Base-by-base conservation (phyloP, 1,139 yeast species). In the Yamadazyma triangularis region DNA sequence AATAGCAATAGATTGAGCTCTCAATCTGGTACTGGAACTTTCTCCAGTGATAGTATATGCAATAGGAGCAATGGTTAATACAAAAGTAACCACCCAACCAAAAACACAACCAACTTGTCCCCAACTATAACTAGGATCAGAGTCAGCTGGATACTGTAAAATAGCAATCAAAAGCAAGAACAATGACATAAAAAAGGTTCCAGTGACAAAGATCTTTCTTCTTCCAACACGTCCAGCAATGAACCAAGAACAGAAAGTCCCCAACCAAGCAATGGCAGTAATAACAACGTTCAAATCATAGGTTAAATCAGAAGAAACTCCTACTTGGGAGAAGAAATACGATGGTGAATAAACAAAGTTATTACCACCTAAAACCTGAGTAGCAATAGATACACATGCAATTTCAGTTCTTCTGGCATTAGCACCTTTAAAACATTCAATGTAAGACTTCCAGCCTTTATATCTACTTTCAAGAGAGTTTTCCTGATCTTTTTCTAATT, bases 21-120 rank as follows among this genome's bases (percentile, higher is more conserved):
- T 66, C 38, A 77, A 56, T 44, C 66, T 63, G 6, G 77, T 58
- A 4, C 80, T 64, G 2, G 80, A 74, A 22, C 73, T 50, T 46
- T 78, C 84, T 2, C 75, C 63, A 27, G 73, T 74, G 35, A 76
- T 53, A 41, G 75, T 66, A 53, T 72, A 78, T 30, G 72, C 63
- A 33, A 75, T 56, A 4, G 84, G 83, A 9, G 83, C 84, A 29
- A 74, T 62, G 2, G 78, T 57, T 38, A 72, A 55, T 42, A 73
- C 50, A 3, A 69, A 58, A 8, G 74, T 75, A 27, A 61, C 56
- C 11, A 61, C 75, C 71, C 74, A 69, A 3, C 36, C 28, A 39
- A 48, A 39, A n/a, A 46, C 40, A 16, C 36, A 26, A 3, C 36
- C 51, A 16, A 49, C 51, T 34, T 50, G 54, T 4, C 38, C 53